phyloP scores from a whole-genome alignment of 495 filamentous ascomycete genomes.

The Neurospora pannonica region DNA sequence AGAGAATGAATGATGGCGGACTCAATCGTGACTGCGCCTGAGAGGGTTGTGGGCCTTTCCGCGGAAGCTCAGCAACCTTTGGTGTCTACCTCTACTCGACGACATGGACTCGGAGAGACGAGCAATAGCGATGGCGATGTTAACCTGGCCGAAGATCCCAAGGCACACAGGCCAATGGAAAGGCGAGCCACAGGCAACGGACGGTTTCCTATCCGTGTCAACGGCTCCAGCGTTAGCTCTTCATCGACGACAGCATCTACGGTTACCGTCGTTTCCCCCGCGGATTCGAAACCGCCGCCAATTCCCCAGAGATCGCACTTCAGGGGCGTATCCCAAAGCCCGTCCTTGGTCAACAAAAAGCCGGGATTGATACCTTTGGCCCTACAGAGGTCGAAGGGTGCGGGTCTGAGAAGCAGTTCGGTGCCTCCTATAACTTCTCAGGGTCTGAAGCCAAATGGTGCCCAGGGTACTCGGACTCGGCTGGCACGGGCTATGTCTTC shows the following conservation, averaged over 20 bases:
- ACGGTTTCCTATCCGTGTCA: constrained; percentile 72
- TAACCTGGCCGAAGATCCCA: background rate
- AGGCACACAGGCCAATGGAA: background rate
- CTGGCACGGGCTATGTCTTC: background rate
- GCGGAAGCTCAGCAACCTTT: background rate
- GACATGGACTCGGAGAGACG: background rate
- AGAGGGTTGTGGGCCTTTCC: background rate
- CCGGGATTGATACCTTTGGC: constrained; percentile 58
- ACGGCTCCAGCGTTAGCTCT: constrained; percentile 31
- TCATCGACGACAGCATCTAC: constrained; percentile 1
- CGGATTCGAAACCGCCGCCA: constrained; percentile 53
- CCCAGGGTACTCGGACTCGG: background rate
- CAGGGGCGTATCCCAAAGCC: constrained; percentile 61
- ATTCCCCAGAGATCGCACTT: constrained; percentile 66
- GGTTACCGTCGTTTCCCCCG: constrained; percentile 17
- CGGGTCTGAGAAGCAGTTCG: constrained; percentile 73
- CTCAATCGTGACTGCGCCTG: background rate
- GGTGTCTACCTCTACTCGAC: background rate
- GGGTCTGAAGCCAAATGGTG: constrained; percentile 16
- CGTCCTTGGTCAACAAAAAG: constrained; percentile 40
- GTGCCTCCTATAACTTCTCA: constrained; percentile 60
- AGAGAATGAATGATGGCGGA: background rate
- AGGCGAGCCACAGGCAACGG: constrained; percentile 38
- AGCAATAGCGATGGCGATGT: background rate
- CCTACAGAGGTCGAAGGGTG: constrained; percentile 47